Conservation (phyloP, 148 eudicot species). For the Mesembryanthemum crystallinum region DNA sequence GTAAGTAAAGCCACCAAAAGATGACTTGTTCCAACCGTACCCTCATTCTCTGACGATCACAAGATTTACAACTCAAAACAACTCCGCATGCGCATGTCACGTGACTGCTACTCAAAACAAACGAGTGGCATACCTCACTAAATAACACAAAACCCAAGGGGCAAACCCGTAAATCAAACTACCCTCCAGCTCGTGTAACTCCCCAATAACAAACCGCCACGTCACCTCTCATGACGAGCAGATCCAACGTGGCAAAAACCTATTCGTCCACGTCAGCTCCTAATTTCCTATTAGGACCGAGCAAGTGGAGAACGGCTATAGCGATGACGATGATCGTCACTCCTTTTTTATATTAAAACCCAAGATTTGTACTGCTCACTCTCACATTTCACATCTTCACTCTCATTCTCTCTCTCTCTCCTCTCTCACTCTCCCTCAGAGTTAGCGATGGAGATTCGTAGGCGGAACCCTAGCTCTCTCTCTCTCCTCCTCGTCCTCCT, state of each 20-base stretch:
- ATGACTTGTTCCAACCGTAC: too few relatives aligned
- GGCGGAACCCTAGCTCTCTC: constrained; percentile 53
- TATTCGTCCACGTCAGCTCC: constrained; percentile 34
- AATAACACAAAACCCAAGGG: not conserved
- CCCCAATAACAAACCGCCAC: constrained; percentile 42
- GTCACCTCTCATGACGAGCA: constrained; percentile 37
- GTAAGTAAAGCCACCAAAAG: too few relatives aligned
- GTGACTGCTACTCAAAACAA: constrained; percentile 11
- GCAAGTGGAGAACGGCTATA: not conserved
- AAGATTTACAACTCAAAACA: not conserved
- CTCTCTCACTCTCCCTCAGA: constrained; percentile 10
- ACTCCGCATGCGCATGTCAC: constrained; percentile 13
- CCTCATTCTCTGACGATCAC: not conserved
- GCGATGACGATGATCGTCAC: not conserved
- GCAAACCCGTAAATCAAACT: not conserved
- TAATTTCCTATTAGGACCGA: constrained; percentile 9
- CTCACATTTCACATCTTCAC: constrained; percentile 16
- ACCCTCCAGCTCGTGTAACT: constrained; percentile 15
- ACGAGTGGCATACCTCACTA: constrained; percentile 1
- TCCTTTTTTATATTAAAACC: not conserved
- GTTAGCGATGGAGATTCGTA: constrained; percentile 52
- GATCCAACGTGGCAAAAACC: constrained; percentile 18
- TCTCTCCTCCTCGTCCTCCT: constrained; percentile 51
- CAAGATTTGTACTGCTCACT: constrained; percentile 6
- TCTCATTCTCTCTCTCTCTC: not conserved